phyloP scores from a whole-genome alignment of 257 asterid genomes.

The Nicotiana benthamiana region DNA sequence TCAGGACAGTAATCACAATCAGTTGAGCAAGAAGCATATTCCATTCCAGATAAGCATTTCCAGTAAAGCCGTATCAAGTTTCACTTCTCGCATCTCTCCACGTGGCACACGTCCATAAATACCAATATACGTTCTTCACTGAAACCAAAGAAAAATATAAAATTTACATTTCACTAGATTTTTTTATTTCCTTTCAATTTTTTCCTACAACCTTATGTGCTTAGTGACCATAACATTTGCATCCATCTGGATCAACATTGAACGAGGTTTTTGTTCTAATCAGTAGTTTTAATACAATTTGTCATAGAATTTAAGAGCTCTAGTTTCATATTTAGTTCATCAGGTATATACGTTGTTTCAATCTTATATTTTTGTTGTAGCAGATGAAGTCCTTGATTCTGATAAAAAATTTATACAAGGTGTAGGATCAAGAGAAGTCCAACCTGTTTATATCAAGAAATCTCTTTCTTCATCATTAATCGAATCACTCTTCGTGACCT shows the following conservation, averaged over 20 bases:
- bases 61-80: not conserved
- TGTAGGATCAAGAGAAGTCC: not conserved
- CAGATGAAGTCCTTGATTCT: not conserved
- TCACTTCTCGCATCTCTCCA: not conserved
- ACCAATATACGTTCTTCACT: not conserved
- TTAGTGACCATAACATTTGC: too few species aligned
- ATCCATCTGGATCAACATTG: too few species aligned
- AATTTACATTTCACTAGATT: not conserved
- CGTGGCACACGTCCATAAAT: not conserved
- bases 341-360: not conserved
- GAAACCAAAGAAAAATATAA: not conserved
- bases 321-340: not conserved
- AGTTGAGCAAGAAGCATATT: not conserved
- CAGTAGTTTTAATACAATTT: not conserved
- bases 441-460: not conserved
- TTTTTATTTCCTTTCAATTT: not conserved
- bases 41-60: not conserved
- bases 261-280: too few species aligned
- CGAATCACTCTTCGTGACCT: not conserved
- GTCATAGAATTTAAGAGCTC: too few species aligned
- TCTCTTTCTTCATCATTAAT: not conserved
- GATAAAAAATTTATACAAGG: too few species aligned
- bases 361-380: not conserved
- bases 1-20: not conserved
- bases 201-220: not conserved